Base-by-base conservation (phyloP, 257 asterid species). In the Fraxinus americana region DNA sequence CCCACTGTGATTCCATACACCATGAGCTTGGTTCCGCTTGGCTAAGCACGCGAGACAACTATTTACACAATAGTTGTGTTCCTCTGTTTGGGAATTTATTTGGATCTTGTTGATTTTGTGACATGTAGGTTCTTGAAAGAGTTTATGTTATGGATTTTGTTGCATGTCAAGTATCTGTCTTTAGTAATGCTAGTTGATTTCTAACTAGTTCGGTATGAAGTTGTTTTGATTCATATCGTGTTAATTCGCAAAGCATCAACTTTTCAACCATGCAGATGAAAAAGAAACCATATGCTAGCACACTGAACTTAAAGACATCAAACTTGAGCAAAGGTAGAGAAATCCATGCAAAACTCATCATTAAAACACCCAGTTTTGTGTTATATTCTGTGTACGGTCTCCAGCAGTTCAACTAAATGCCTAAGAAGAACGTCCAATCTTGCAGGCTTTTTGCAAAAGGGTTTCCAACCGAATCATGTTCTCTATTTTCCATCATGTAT, bases 401-500 rank as follows among this genome's bases (percentile, higher is more conserved):
- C 81, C 85, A 80, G 35, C 41, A 86, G 93, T 88, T 91, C 25
- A 93, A 88, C 0, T 92, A 90, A 87, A 88, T 90, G 93, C 87
- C 92, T 10, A 83, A 78, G 7, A 89, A 71, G 81, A 90, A 90
- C 61, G 89, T 91, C 2, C 89, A 89, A 21, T 87, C 93, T 1
- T 78, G 90, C 96, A 0, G 97, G 94, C 38, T 80, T 81, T 81
- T n/a, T 79, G 75, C 94, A 88, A 16, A 90, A 86, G 83, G 91
- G 91, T 4, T 83, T 84, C 8, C 85, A 3, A 0, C 50, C 2
- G 86, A 88, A 19, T 90, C 92, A 1, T 63, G 88, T 48, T 85
- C 88, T 23, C 54, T 82, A 72, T 90, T 90, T 69, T 80, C 81
- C 1, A 74, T 83, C 36, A 92, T 92, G 92, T 91, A 83, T 12